Percentiles rank a stretch among this genome's conserved stretches.
Evolutionary conservation across 2,329 filamentous ascomycete species (phyloP).

Genomic region (Exserohilum turcica): DNA sequence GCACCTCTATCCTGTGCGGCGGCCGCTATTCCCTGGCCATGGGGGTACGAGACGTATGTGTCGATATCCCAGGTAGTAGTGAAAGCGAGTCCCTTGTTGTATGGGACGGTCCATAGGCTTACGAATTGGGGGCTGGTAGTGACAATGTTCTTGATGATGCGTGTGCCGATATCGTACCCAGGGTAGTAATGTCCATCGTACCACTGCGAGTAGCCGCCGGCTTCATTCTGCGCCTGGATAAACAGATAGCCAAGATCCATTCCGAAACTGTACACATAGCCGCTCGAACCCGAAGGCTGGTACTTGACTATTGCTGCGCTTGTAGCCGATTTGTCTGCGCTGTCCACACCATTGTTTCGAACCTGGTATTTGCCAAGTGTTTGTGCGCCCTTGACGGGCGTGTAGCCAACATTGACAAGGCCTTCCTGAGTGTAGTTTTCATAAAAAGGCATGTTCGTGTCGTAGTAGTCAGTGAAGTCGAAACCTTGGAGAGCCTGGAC

Average conservation of each 20-base stretch:
- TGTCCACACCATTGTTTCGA: slow-evolving; percentile 3
- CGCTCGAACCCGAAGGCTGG: slow-evolving; percentile 6
- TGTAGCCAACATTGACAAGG: slow-evolving; percentile 12
- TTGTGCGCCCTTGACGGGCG: slow-evolving; percentile 5
- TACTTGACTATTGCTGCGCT: slow-evolving; percentile 11
- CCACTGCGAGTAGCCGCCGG: slow-evolving; percentile 9
- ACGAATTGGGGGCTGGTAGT: slow-evolving; percentile 8
- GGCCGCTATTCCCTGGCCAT: slow-evolving; percentile 14
- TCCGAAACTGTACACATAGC: slow-evolving; percentile 13
- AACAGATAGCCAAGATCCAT: slow-evolving; percentile 12
- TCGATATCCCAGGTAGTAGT: slow-evolving; percentile 15
- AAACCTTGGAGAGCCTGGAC: slow-evolving; percentile 8
- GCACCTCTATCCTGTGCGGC: slow-evolving; percentile 13
- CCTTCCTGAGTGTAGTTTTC: slow-evolving; percentile 10
- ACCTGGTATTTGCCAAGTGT: slow-evolving; percentile 7
- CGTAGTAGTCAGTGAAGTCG: slow-evolving; percentile 9
- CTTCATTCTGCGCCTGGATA: slow-evolving; percentile 5
- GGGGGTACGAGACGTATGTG: slow-evolving; percentile 13
- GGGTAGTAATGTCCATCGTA: slow-evolving; percentile 14
- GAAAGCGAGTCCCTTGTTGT: slow-evolving; percentile 14
- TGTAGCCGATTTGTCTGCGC: slow-evolving; percentile 6
- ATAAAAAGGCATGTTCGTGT: slow-evolving; percentile 10
- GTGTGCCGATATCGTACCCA: slow-evolving; percentile 13
- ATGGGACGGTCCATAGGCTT: slow-evolving; percentile 12
- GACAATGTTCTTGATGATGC: slow-evolving; percentile 14